These are phyloP conservation scores for Fusarium camptoceras DNA, from an alignment of 2,329 filamentous ascomycete species.

Conservation along the genomic window DNA sequence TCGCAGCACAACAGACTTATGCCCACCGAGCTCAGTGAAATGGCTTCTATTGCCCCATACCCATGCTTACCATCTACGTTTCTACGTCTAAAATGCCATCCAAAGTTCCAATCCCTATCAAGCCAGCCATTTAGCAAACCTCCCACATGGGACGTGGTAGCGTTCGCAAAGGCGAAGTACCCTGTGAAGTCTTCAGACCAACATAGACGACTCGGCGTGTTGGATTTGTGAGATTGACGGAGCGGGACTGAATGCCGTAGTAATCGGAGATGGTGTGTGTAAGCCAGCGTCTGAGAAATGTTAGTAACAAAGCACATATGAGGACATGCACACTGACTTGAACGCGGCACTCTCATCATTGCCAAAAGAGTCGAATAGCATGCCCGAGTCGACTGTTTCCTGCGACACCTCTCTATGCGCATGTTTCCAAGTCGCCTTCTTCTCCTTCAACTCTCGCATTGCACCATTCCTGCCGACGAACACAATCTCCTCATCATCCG, in stretches of 20 bases:
- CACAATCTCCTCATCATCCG: conserved; percentile 85
- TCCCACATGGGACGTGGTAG: conserved; percentile 74
- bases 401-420: conserved; percentile 65
- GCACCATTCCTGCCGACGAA: conserved; percentile 80
- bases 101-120: background rate
- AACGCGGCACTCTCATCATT: conserved; percentile 83
- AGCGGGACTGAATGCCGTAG: conserved; percentile 88
- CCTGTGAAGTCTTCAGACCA: conserved; percentile 68
- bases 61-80: conserved; percentile 36
- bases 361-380: conserved; percentile 84
- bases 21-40: conserved; percentile 27
- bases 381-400: conserved; percentile 68
- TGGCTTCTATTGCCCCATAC: conserved; percentile 37
- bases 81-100: conserved; percentile 28
- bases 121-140: conserved; percentile 57
- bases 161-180: conserved; percentile 47
- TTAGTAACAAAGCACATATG: conserved; percentile 12
- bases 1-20: conserved; percentile 31
- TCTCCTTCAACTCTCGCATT: conserved; percentile 59
- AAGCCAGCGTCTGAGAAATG: conserved; percentile 79
- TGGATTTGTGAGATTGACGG: conserved; percentile 77
- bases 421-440: conserved; percentile 59
- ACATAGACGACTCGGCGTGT: conserved; percentile 85
- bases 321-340: conserved; percentile 68
- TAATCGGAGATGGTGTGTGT: conserved; percentile 93